Conservation (phyloP, 2,329 filamentous ascomycete species). For the Nemania sp. region DNA sequence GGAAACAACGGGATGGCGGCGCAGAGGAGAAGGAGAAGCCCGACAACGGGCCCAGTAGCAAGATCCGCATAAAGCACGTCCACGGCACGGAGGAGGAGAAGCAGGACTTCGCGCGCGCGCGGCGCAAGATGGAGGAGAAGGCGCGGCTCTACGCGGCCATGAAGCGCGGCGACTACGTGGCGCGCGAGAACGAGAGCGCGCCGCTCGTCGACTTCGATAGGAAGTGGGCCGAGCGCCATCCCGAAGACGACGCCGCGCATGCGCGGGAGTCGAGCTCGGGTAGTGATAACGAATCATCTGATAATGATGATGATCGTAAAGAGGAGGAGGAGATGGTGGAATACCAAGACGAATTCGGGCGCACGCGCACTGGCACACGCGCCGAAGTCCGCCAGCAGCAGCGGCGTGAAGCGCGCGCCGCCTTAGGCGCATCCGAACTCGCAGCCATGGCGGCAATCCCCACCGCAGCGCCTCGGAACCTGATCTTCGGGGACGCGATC, state of each 20-base stretch:
- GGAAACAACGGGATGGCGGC: slow-evolving; percentile 43
- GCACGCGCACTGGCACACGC: slow-evolving; percentile 72
- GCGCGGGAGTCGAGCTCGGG: slow-evolving; percentile 46
- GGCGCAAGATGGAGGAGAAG: slow-evolving; percentile 86
- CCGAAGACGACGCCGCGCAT: slow-evolving; percentile 47
- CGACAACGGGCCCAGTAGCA: slow-evolving; percentile 12
- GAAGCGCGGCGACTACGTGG: slow-evolving; percentile 85
- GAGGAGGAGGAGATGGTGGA: slow-evolving; percentile 66
- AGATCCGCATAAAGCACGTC: slow-evolving; percentile 54
- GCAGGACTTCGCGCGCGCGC: slow-evolving; percentile 69
- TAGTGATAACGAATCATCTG: slow-evolving; percentile 67
- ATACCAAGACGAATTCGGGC: slow-evolving; percentile 89
- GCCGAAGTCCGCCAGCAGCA: slow-evolving; percentile 68
- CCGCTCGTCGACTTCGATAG: slow-evolving; percentile 89
- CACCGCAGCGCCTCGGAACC: slow-evolving; percentile 59
- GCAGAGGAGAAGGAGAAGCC: slow-evolving; percentile 43
- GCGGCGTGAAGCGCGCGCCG: slow-evolving; percentile 55
- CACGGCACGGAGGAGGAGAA: slow-evolving; percentile 64
- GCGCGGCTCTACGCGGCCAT: slow-evolving; percentile 84
- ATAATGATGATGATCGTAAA: slow-evolving; percentile 47
- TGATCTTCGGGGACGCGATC: slow-evolving; percentile 86
- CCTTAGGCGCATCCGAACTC: slow-evolving; percentile 61
- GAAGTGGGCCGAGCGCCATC: slow-evolving; percentile 83
- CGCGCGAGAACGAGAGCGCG: slow-evolving; percentile 64
- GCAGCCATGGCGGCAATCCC: slow-evolving; percentile 70